Base-by-base conservation (phyloP, 106 monocot species). In the Apostasia ramifera region DNA sequence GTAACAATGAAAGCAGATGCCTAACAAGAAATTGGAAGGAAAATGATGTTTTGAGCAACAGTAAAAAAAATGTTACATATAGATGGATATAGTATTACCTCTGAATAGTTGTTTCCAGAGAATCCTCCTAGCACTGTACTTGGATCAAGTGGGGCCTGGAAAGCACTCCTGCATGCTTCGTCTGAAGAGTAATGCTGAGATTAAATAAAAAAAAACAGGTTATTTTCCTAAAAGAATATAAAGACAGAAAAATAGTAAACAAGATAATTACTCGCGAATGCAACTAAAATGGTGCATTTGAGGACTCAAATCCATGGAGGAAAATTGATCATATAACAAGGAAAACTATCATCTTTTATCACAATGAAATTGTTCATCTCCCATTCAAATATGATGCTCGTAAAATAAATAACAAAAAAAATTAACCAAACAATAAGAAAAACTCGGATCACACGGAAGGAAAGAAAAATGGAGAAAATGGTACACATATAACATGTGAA, bases 61-160 rank as follows among this genome's bases (percentile, higher is more conserved):
- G 14, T 7, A 64, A 38, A 63, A 39, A 39, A 47, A 46, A 13
- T 44, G 14, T 47, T 6, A 40, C 10, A 60, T 55, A 49, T 51
- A 61, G 13, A 47, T 13, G 11, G 40, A 26, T 55, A 69, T 70
- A 38, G 13, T 15, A 69, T 39, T 80, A 98, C 97, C 92, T 92
- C 82, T 66, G 92, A 83, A 71, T 82, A 98, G 76, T 87, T 92
- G 68, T 45, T 87, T 65, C 89, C 97, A 11, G 85, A 76, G 80
- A 98, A 98, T 57, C 97, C 97, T 40, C 97, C 97, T 59, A 98
- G 73, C 5, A 75, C 89, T 52, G 92, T 92, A 75, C 82, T 85
- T 54, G 97, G 97, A 84, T 98, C 97, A 66, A 98, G 70, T n/a
- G 97, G 97, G 61, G 97, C 83, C 67, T 80, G 83, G 74, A 98